A percentile compares a stretch with the other conserved stretches of the same genome.
Evolutionary conservation across 257 asterid genomes (phyloP).

Genomic region (Solanum rostratum): DNA sequence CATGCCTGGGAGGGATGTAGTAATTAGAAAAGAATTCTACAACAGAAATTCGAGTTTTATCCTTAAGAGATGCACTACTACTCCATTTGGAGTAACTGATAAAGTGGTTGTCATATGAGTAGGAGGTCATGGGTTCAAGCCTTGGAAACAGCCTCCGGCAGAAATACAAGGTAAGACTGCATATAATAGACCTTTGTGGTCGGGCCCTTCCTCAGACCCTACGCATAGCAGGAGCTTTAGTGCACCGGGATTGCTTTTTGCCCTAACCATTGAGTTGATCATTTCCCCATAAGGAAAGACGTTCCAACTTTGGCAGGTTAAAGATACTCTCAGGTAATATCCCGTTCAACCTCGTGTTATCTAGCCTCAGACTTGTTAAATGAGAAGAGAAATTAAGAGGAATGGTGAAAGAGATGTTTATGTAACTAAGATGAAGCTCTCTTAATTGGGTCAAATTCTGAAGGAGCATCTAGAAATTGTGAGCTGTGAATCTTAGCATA

Average conservation of each 20-base stretch:
- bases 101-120: too few relatives aligned
- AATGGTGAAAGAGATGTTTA: not conserved
- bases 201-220: too few relatives aligned
- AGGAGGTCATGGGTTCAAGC: too few relatives aligned
- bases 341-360: not conserved
- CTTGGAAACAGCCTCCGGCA: too few relatives aligned
- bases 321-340: not conserved
- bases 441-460: constrained; percentile 5
- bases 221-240: too few relatives aligned
- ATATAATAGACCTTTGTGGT: too few relatives aligned
- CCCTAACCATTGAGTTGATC: not conserved
- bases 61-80: not conserved
- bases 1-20: too few relatives aligned
- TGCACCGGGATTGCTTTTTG: too few relatives aligned
- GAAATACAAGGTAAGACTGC: too few relatives aligned
- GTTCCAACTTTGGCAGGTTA: not conserved
- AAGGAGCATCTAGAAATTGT: constrained; percentile 4
- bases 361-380: not conserved
- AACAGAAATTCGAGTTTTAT: too few relatives aligned
- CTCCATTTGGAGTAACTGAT: constrained; percentile 2
- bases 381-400: constrained; percentile 16
- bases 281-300: not conserved
- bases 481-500: constrained; percentile 1
- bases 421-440: not conserved
- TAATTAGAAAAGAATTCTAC: too few relatives aligned